Evolutionary conservation across 257 asterid genomes (phyloP), one percentile per base, ranked within the genome.

Genomic region (Parsonsia alboflavescens): DNA sequence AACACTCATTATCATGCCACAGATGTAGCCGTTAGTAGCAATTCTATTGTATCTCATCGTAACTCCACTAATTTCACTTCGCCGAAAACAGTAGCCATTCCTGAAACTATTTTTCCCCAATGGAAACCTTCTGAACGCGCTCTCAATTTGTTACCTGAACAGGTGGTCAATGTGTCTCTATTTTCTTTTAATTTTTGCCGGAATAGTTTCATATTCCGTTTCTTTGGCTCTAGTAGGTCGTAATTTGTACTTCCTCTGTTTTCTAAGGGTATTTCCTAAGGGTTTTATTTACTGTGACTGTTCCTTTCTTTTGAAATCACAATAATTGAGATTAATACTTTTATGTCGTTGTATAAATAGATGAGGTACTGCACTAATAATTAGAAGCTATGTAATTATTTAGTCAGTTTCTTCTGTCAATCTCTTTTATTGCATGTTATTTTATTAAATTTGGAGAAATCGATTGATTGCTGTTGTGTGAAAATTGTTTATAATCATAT

Each of bases 71-170:
- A 82, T 81, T 83, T 78, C 82, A 79, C 76, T 15, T 76, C 85
- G 26, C 70, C 82, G 44, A 70, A 82, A 50, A 59, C 44, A 52
- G 33, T 54, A 24, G 53, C 71, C 36, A 83, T 77, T 41, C 90
- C 93, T 9, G 93, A 89, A 57, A 80, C 89, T 4, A 84, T 87
- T 41, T 78, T 79, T 65, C 90, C 93, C 12, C 80, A 75, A 9
- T 91, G 97, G 97, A 87, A 86, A 76, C 96, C 97, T 19, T 91
- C 97, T 39, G 95, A 91, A 54, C 97, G 97, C 33, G 86, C 88
- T 79, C 70, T 86, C 77, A 80, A 84, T 13, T 89, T 91, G 72
- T 81, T 82, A 77, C 87, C 90, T 21, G 96, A 90, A 67, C 97
- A 91, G 96, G 97, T 91, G 28, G 64, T 76, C 63, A 58, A 57